Conservation (phyloP, 2,329 filamentous ascomycete species). For the Pleoardoris graminearum region DNA sequence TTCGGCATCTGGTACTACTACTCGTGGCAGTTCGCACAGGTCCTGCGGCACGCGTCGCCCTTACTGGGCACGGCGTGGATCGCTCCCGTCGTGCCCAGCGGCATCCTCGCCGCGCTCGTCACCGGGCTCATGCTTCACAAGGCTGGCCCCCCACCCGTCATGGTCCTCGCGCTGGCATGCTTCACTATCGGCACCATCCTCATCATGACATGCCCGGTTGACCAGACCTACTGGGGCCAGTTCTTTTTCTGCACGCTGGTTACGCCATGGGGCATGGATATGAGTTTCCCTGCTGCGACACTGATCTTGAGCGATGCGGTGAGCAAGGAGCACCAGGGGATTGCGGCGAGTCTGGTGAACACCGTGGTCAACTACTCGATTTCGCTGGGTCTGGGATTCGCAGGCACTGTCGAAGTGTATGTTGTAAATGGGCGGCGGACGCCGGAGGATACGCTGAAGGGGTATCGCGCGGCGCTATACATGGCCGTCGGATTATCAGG, state of each 20-base stretch:
- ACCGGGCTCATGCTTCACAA: constrained; percentile 38
- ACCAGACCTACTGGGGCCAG: constrained; percentile 51
- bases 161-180: constrained; percentile 36
- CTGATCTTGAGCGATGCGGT: constrained; percentile 47
- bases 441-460: constrained; percentile 34
- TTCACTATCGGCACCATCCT: constrained; percentile 45
- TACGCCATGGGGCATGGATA: constrained; percentile 48
- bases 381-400: constrained; percentile 48
- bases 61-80: constrained; percentile 33
- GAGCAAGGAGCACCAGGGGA: constrained; percentile 46
- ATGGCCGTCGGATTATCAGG: constrained; percentile 43
- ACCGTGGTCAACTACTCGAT: constrained; percentile 51
- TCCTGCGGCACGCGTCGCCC: constrained; percentile 27
- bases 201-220: constrained; percentile 45
- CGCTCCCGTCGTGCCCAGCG: constrained; percentile 32
- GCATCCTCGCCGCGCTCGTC: constrained; percentile 35
- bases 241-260: constrained; percentile 38
- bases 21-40: constrained; percentile 34
- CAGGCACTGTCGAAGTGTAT: constrained; percentile 48
- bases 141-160: constrained; percentile 34
- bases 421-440: constrained; percentile 39
- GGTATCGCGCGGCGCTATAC: constrained; percentile 47
- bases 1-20: constrained; percentile 43
- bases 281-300: constrained; percentile 48
- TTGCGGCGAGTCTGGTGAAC: constrained; percentile 46